Percentiles rank a stretch among this genome's conserved stretches.
phyloP scores from a whole-genome alignment of 2,329 filamentous ascomycete genomes.

The Tolypocladium amazonense region DNA sequence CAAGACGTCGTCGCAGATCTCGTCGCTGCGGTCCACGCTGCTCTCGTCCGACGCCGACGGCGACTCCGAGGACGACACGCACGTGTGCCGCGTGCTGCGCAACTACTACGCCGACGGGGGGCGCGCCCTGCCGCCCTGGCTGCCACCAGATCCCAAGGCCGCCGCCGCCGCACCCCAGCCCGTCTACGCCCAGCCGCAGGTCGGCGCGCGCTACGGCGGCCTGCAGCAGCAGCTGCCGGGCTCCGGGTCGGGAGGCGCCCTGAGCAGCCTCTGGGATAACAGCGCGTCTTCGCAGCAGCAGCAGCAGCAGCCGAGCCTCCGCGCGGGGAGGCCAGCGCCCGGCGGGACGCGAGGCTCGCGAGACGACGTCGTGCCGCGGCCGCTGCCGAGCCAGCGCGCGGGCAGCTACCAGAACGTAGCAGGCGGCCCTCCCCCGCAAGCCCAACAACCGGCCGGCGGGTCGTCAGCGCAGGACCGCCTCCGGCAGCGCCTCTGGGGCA shows the following conservation, averaged over 20 bases:
- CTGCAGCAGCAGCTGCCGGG: conserved; percentile 22
- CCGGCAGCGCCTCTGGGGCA: conserved; percentile 67
- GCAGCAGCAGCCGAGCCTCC: conserved; percentile 31
- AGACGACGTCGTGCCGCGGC: conserved; percentile 37
- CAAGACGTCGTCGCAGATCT: conserved; percentile 54
- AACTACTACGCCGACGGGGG: conserved; percentile 89
- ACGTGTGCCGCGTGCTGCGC: conserved; percentile 86
- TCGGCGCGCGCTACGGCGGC: conserved; percentile 42
- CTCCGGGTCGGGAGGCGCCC: conserved; percentile 17
- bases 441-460: conserved; percentile 15
- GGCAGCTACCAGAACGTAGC: conserved; percentile 59
- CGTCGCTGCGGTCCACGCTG: conserved; percentile 57
- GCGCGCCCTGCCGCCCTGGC: conserved; percentile 71
- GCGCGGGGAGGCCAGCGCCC: conserved; percentile 28
- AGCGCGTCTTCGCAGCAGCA: conserved; percentile 22
- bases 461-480: conserved; percentile 70
- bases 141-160: conserved; percentile 76
- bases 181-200: conserved; percentile 39
- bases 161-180: conserved; percentile 24
- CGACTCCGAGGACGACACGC: conserved; percentile 79
- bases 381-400: conserved; percentile 60
- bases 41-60: conserved; percentile 56
- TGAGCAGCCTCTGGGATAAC: conserved; percentile 51
- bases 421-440: not conserved
- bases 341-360: conserved; percentile 13